A percentile compares a stretch with the other conserved stretches of the same genome.
These are phyloP conservation scores for Ormosia semicastrata DNA, from an alignment of 306 rosid genomes.

Conservation along the genomic window DNA sequence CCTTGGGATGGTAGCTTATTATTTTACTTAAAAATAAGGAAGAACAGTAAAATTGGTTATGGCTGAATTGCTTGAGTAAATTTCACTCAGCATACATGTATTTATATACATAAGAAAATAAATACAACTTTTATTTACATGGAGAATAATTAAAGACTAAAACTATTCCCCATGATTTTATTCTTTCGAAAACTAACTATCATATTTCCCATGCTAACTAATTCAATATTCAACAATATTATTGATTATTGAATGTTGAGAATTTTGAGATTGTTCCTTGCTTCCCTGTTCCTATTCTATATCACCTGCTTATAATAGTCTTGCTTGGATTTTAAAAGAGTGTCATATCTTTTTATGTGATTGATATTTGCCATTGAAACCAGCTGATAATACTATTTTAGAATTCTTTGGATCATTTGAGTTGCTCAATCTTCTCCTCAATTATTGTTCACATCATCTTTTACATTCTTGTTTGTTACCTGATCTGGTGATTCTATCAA, in stretches of 20 bases:
- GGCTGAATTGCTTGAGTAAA: too few species aligned
- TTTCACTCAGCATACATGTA: too few species aligned
- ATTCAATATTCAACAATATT: too few species aligned
- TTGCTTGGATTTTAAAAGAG: background rate
- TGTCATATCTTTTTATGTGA: background rate
- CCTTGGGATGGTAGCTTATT: background rate
- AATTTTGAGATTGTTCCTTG: background rate
- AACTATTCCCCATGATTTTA: too few species aligned
- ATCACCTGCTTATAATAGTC: background rate
- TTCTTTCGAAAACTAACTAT: too few species aligned
- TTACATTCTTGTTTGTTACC: slow-evolving; percentile 15
- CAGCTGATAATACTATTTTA: background rate
- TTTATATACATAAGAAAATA: too few species aligned
- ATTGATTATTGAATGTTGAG: background rate
- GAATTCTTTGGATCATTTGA: background rate
- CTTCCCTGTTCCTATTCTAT: background rate
- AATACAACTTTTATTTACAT: too few species aligned
- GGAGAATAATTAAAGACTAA: too few species aligned
- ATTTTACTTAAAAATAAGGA: too few species aligned
- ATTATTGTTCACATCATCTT: background rate
- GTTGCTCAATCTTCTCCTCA: background rate
- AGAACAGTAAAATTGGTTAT: too few species aligned
- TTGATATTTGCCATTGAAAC: slow-evolving; percentile 3
- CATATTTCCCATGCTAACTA: too few species aligned
- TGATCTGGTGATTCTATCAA: slow-evolving; percentile 11